Conservation (phyloP, 148 eudicot species). For the Nyssa sinensis region DNA sequence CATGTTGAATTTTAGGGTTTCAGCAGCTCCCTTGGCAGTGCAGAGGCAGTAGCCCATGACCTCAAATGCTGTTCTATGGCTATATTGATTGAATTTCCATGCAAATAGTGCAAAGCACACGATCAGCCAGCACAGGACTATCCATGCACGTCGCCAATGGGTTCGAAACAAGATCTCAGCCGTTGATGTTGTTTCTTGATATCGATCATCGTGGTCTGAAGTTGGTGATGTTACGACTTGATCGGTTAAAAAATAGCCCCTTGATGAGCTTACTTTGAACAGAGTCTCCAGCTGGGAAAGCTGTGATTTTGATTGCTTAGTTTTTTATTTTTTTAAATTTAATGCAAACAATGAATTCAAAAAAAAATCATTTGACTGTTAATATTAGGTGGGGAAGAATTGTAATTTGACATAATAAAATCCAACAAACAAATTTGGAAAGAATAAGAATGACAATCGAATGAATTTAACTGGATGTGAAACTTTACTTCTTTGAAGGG, state of each 20-base stretch:
- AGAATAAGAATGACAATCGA: too few relatives aligned
- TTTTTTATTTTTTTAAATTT: background rate
- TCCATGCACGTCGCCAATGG: conserved; percentile 37
- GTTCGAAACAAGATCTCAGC: conserved; percentile 25
- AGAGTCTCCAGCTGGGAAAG: conserved; percentile 27
- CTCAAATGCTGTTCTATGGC: conserved; percentile 33
- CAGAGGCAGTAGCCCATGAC: conserved; percentile 44
- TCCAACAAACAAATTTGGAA: too few relatives aligned
- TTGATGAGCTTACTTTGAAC: conserved; percentile 22
- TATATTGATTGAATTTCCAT: conserved; percentile 39
- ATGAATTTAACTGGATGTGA: too few relatives aligned
- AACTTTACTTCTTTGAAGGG: too few relatives aligned
- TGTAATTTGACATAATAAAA: too few relatives aligned
- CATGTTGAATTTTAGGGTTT: conserved; percentile 48
- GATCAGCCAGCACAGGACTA: conserved; percentile 29
- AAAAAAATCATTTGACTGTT: too few relatives aligned
- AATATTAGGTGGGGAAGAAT: too few relatives aligned
- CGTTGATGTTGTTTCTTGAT: conserved; percentile 8
- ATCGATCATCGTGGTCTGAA: background rate
- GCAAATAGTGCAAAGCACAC: conserved; percentile 24
- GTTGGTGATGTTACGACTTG: background rate
- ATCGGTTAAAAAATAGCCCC: conserved; percentile 12
- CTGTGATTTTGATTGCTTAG: conserved; percentile 8
- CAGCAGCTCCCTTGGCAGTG: conserved; percentile 48
- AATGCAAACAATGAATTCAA: too few relatives aligned